Base-by-base conservation (phyloP, 192 early-diverging fungal species). In the Dissophora globulifera region DNA sequence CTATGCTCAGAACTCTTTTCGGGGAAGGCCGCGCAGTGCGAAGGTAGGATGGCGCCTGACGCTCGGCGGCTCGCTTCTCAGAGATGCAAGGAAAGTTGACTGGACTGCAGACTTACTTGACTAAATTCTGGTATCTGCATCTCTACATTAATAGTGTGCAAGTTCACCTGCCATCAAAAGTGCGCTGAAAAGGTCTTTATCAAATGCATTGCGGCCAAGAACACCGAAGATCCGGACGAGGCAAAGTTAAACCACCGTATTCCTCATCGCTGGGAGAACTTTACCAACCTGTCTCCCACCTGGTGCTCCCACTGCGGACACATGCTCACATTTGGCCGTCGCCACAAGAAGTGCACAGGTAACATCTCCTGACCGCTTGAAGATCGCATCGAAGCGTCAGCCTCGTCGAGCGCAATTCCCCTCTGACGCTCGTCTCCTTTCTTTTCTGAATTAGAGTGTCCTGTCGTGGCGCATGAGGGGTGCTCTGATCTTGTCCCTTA, bases 251-350 rank as follows among this genome's bases (percentile, higher is more conserved):
- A 93, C 15, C 97, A 99, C 78, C 87, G 91, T 29, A 99, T 99
- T 72, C 97, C 96, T 20, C 97, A 99, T 86, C 91, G 97, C 47
- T 98, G 95, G 66, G 93, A 96, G 61, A 82, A 79, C n/a, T 83
- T 91, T 19, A 90, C 89, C 23, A 94, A 91, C 58, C 83, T 95
- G 50, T 90, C 88, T 16, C 90, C 93, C 32, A 89, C 90, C 74
- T 99, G 97, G 97, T 99, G 97, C 70, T 94, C 88, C 66, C 97
- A 99, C 81, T 99, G 97, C 83, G 97, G 97, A 19, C 93, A 88
- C 45, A 94, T 99, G 93, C 88, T 99, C 29, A 86, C 96, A 19
- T 82, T 99, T 7, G 92, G 94, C 17, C 83, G 83, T 50, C 79
- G 85, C 22, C 67, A 81, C 10, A 87, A 81, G 35, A 83, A 80